These are phyloP conservation scores for Rossbeevera mucosa DNA, from an alignment of 768 basidiomycete genomes.

Conservation along the genomic window DNA sequence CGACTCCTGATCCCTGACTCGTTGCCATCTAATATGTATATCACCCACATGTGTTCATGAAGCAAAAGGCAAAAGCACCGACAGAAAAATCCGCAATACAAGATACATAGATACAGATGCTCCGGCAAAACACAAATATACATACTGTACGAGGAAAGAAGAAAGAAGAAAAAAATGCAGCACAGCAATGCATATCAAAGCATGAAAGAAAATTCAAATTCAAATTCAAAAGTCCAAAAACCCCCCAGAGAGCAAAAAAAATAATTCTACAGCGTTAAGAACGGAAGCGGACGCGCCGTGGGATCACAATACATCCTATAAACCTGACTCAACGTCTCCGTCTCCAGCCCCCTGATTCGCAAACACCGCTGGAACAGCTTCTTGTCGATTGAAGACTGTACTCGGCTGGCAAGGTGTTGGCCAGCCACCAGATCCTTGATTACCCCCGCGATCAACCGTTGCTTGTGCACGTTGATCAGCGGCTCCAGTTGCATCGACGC, in stretches of 20 bases:
- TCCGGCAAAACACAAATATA: not conserved
- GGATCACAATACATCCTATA: constrained; percentile 33
- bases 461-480: constrained; percentile 86
- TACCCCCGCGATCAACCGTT: constrained; percentile 72
- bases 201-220: too few species aligned
- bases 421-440: constrained; percentile 79
- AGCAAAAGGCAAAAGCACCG: too few species aligned
- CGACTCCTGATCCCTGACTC: too few species aligned
- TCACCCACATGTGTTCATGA: too few species aligned
- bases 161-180: not conserved
- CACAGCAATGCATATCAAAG: not conserved
- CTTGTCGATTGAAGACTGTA: constrained; percentile 68
- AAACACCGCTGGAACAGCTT: constrained; percentile 74
- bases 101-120: constrained; percentile 24
- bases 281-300: constrained; percentile 14
- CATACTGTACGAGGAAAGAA: constrained; percentile 6
- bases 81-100: constrained; percentile 16
- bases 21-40: too few species aligned
- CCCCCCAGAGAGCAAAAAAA: not conserved
- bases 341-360: constrained; percentile 60
- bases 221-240: not conserved
- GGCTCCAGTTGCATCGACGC: constrained; percentile 78
- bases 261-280: constrained; percentile 17
- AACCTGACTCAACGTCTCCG: constrained; percentile 49
- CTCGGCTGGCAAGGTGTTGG: constrained; percentile 73